A percentile compares a stretch with the other conserved stretches of the same genome.
Conservation (phyloP, 2,329 filamentous ascomycete species). For the Aureobasidium sp. region DNA sequence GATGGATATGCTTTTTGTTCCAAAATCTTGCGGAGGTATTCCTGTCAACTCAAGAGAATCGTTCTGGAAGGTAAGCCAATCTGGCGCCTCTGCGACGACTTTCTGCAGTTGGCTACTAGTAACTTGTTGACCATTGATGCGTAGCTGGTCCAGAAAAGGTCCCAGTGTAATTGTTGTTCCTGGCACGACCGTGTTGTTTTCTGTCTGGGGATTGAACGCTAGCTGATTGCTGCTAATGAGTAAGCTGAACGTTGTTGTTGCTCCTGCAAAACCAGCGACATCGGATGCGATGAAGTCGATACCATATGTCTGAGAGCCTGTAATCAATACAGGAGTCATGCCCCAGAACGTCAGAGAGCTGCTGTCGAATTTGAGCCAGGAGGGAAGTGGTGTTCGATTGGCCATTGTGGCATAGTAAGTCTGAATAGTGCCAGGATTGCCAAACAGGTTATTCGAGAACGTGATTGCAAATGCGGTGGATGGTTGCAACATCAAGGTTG, state of each 20-base stretch:
- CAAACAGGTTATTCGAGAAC: constrained; percentile 49
- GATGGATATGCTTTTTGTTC: constrained; percentile 54
- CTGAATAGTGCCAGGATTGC: constrained; percentile 39
- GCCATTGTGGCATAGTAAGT: constrained; percentile 68
- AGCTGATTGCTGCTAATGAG: constrained; percentile 63
- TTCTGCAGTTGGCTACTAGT: background rate
- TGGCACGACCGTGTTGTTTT: constrained; percentile 49
- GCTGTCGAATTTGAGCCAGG: constrained; percentile 72
- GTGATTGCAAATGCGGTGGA: constrained; percentile 32
- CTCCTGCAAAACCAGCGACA: constrained; percentile 65
- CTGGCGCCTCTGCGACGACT: constrained; percentile 37
- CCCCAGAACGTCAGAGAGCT: constrained; percentile 59
- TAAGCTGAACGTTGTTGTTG: constrained; percentile 58
- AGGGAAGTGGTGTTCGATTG: constrained; percentile 73
- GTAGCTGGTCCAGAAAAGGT: constrained; percentile 43
- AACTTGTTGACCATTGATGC: constrained; percentile 45
- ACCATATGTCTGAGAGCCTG: constrained; percentile 62
- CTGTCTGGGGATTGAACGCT: constrained; percentile 48
- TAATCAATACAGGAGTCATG: constrained; percentile 55
- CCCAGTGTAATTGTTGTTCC: constrained; percentile 39
- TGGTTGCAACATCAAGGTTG: constrained; percentile 40
- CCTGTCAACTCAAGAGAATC: constrained; percentile 55
- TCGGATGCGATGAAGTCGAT: constrained; percentile 72
- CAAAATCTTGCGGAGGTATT: constrained; percentile 49
- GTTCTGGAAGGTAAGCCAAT: constrained; percentile 61